phyloP scores from a whole-genome alignment of 31 red algal species.

The Porphyra umbilicalis region DNA sequence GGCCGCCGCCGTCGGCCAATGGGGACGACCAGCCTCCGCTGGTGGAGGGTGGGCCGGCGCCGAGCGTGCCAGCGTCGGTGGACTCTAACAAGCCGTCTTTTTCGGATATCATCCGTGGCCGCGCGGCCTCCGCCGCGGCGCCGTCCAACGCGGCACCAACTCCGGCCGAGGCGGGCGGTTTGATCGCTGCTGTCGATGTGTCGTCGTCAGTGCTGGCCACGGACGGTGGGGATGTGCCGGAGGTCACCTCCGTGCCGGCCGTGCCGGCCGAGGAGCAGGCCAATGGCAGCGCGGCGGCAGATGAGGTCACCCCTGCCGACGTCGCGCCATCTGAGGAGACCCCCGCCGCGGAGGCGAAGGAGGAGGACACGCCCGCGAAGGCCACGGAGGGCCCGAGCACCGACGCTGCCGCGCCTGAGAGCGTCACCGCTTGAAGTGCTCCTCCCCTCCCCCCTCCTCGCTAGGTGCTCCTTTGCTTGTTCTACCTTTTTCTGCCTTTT shows the following conservation, averaged over 20 bases:
- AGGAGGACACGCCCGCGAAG: background rate
- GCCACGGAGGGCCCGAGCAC: background rate
- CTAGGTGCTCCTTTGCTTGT: background rate
- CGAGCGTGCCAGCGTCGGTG: slow-evolving; percentile 5
- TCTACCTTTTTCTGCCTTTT: too few species aligned
- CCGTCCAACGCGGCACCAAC: slow-evolving; percentile 2
- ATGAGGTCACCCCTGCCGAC: background rate
- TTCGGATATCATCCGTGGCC: slow-evolving; percentile 45
- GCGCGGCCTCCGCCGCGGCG: slow-evolving; percentile 31
- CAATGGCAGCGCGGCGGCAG: background rate
- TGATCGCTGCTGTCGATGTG: background rate
- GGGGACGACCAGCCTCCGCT: slow-evolving; percentile 32
- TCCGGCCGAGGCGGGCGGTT: background rate
- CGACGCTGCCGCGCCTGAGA: background rate
- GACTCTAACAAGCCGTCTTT: slow-evolving; percentile 21
- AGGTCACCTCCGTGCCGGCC: background rate
- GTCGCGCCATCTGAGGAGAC: background rate
- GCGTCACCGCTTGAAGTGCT: background rate
- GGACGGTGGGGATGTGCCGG: background rate
- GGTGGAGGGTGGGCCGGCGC: slow-evolving; percentile 10
- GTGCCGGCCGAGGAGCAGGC: background rate
- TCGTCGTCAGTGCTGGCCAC: background rate
- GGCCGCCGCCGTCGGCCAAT: slow-evolving; percentile 19
- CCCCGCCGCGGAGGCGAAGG: background rate
- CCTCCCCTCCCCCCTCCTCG: too few species aligned